These are phyloP conservation scores for Macrophomina pseudophaseolina DNA, from an alignment of 2,329 filamentous ascomycete genomes.

Conservation along the genomic window DNA sequence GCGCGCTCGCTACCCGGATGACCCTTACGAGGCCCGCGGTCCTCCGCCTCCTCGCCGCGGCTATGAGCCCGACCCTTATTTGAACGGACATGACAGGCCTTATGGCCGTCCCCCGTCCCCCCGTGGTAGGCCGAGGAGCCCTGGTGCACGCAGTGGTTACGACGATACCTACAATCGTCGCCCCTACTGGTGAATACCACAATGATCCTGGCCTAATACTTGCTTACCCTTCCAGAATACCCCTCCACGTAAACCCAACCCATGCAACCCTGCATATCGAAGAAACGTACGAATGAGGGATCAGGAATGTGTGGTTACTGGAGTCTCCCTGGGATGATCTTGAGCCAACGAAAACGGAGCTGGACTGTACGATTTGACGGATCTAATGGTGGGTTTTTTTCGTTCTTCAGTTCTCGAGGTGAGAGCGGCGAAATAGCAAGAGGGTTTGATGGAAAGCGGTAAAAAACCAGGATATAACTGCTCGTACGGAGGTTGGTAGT, in stretches of 20 bases:
- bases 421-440: neutral
- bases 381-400: constrained; percentile 20
- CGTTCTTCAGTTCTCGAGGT: neutral
- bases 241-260: constrained; percentile 17
- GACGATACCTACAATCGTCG: constrained; percentile 57
- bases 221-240: constrained; percentile 26
- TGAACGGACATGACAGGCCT: constrained; percentile 61
- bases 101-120: constrained; percentile 56
- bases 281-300: constrained; percentile 3
- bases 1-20: constrained; percentile 70
- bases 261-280: constrained; percentile 23
- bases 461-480: neutral
- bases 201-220: constrained; percentile 5
- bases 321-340: constrained; percentile 16
- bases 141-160: constrained; percentile 66
- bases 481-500: constrained; percentile 4
- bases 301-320: constrained; percentile 1
- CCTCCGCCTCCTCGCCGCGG: constrained; percentile 57
- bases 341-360: constrained; percentile 1
- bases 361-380: constrained; percentile 22
- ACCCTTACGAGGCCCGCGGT: constrained; percentile 68
- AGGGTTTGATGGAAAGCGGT: neutral
- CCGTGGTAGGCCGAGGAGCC: constrained; percentile 50
- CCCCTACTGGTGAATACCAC: constrained; percentile 51
- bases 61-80: constrained; percentile 65